Evolutionary conservation across 208 protist species (phyloP).

Genomic region (Leishmania aethiopica): DNA sequence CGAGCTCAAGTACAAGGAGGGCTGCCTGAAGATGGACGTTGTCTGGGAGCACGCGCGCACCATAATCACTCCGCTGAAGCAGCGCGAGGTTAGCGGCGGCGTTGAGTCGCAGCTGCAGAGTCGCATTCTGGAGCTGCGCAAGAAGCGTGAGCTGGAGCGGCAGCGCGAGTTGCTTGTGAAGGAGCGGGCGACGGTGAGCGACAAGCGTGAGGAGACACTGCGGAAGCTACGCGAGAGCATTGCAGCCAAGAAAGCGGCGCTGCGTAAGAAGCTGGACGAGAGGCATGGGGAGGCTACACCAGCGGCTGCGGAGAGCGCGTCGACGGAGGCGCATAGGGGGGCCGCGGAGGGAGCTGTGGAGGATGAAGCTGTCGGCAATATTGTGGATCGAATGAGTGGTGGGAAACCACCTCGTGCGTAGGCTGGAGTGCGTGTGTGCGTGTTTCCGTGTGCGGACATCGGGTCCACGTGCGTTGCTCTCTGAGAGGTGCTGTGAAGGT

Average conservation of each 20-base stretch:
- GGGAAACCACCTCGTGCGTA: background rate
- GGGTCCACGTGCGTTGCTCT: background rate
- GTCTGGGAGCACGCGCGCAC: slow-evolving; percentile 90
- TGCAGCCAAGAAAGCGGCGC: slow-evolving; percentile 79
- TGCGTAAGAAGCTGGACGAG: slow-evolving; percentile 60
- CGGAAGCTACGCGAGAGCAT: slow-evolving; percentile 79
- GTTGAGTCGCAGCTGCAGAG: slow-evolving; percentile 84
- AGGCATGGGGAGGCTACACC: slow-evolving; percentile 13
- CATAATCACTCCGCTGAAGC: slow-evolving; percentile 72
- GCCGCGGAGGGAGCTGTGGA: background rate
- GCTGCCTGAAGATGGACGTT: slow-evolving; percentile 89
- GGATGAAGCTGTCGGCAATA: slow-evolving; percentile 37
- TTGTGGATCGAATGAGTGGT: slow-evolving; percentile 47
- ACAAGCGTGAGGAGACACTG: slow-evolving; percentile 75
- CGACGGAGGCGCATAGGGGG: background rate
- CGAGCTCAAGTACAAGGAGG: slow-evolving; percentile 89
- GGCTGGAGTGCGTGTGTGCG: background rate
- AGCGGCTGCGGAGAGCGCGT: slow-evolving; percentile 2
- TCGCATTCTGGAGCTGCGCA: slow-evolving; percentile 83
- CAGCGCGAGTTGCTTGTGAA: slow-evolving; percentile 67
- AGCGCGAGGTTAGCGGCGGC: slow-evolving; percentile 67
- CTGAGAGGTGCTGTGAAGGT: background rate
- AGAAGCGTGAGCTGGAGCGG: slow-evolving; percentile 87
- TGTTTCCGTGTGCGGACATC: background rate
- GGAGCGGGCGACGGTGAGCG: slow-evolving; percentile 55